Percentiles rank a stretch among this genome's conserved stretches.
phyloP scores from a whole-genome alignment of 2,329 filamentous ascomycete genomes.

The Exophiala oligosperma region DNA sequence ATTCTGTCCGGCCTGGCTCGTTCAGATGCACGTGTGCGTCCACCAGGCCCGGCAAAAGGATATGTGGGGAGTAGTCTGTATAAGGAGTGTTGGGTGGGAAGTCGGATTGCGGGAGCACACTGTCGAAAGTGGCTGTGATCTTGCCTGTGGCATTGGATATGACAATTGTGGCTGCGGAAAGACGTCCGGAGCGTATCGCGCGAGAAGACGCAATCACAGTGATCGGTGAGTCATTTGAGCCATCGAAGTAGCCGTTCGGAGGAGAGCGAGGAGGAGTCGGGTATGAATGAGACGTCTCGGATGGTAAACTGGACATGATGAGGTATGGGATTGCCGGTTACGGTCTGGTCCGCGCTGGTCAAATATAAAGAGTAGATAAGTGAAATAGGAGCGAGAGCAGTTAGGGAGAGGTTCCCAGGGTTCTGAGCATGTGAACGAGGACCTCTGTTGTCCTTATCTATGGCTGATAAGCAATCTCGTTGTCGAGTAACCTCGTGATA shows the following conservation, averaged over 20 bases:
- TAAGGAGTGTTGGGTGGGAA: slow-evolving; percentile 76
- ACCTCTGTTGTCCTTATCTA: slow-evolving; percentile 22
- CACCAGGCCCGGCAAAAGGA: slow-evolving; percentile 87
- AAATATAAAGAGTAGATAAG: too few species aligned
- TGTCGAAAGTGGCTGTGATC: slow-evolving; percentile 73
- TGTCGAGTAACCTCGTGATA: background rate
- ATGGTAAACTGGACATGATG: slow-evolving; percentile 20
- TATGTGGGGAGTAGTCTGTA: slow-evolving; percentile 77
- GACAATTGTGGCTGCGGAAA: slow-evolving; percentile 81
- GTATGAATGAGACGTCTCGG: slow-evolving; percentile 22
- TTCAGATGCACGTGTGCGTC: slow-evolving; percentile 98
- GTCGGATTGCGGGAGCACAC: slow-evolving; percentile 69
- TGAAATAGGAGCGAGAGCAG: too few species aligned
- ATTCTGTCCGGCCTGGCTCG: slow-evolving; percentile 93
- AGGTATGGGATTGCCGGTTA: slow-evolving; percentile 11
- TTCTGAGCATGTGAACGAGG: slow-evolving; percentile 23
- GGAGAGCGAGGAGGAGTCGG: slow-evolving; percentile 29
- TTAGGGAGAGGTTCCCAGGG: background rate
- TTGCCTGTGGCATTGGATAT: slow-evolving; percentile 79
- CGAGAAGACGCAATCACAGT: slow-evolving; percentile 81
- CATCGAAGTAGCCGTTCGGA: slow-evolving; percentile 22
- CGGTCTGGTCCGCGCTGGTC: background rate
- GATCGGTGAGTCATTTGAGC: slow-evolving; percentile 47
- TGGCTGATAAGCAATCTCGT: slow-evolving; percentile 21
- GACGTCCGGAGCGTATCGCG: slow-evolving; percentile 72